phyloP scores from a whole-genome alignment of 208 protist species.

The Acanthamoeba castellanii region DNA sequence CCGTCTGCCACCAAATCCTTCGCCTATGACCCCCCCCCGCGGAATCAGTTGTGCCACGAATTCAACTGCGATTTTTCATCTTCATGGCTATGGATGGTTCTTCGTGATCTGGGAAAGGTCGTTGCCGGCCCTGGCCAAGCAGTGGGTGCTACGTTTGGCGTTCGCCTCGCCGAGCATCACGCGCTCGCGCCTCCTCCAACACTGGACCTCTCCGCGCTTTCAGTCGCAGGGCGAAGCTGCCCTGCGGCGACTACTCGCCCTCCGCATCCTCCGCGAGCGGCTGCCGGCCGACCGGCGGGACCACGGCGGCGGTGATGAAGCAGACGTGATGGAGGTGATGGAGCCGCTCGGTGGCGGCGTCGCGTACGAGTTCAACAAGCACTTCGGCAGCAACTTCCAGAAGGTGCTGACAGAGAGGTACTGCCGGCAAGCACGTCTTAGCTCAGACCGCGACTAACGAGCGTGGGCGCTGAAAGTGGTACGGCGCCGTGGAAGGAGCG shows the following conservation, averaged over 20 bases:
- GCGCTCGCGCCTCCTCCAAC: not conserved
- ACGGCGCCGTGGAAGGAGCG: not conserved
- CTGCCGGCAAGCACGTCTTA: not conserved
- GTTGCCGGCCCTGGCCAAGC: conserved; percentile 51
- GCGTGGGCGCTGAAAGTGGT: not conserved
- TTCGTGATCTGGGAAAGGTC: not conserved
- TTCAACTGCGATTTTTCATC: not conserved
- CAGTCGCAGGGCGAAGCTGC: conserved; percentile 21
- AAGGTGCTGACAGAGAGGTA: conserved; percentile 50
- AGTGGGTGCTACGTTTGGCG: conserved; percentile 40
- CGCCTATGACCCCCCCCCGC: not conserved
- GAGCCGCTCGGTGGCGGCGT: not conserved
- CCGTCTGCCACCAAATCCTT: not conserved
- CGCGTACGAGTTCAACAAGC: conserved; percentile 16
- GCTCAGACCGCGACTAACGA: not conserved
- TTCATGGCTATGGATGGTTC: not conserved
- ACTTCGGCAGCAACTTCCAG: conserved; percentile 24
- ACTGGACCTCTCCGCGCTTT: not conserved
- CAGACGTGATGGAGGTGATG: not conserved
- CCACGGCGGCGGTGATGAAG: not conserved
- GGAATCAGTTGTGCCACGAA: too few relatives aligned
- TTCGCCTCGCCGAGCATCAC: not conserved
- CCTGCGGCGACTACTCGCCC: conserved; percentile 22
- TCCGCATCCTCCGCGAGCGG: conserved; percentile 38
- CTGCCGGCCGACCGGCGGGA: not conserved